Base-by-base conservation (phyloP, 495 filamentous ascomycete genomes). In the Lepidopterella palustris region DNA sequence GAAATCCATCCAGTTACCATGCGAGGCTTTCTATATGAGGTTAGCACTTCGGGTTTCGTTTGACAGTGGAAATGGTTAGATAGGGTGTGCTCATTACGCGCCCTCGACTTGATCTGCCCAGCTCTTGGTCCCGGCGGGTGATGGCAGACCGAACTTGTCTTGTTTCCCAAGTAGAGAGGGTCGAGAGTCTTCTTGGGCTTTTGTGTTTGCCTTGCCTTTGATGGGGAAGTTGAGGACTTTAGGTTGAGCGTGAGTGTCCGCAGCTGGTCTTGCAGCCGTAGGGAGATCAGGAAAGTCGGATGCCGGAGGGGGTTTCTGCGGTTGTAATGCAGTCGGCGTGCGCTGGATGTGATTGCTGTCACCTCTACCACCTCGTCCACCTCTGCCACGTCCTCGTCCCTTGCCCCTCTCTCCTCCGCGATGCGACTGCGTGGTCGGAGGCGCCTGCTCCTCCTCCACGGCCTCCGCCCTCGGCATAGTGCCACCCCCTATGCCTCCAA, bases 61-160 rank as follows among this genome's bases (percentile, higher is more conserved):
- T n/a, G n/a, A n/a, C n/a, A n/a, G n/a, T n/a, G n/a, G n/a, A n/a
- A n/a, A n/a, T n/a, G n/a, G n/a, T n/a, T n/a, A n/a, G n/a, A n/a
- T n/a, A n/a, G n/a, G n/a, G n/a, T n/a, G n/a, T n/a, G n/a, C n/a
- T 42, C 35, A 51, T 32, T 15, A 68, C 6, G 64, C 24, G 0
- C 57, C 61, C 31, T 70, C 67, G 3, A 70, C 67, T 59, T 70
- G 67, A 53, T 70, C 67, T 11, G 67, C 67, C 67, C 67, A 70
- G 32, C 61, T 65, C 35, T 47, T 64, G 2, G 45, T 57, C 23
- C 23, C 21, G 1, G 26, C 40, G 10, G 63, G 66, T 4, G 24
- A 45, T 40, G 55, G 55, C 11, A 64, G 32, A n/a, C 65, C 66
- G 26, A 64, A 63, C 0, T 35, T 55, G 2, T 68, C 62, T 47